These are phyloP conservation scores for Stromatinia cepivora DNA, from an alignment of 2,329 filamentous ascomycete species.

Conservation along the genomic window DNA sequence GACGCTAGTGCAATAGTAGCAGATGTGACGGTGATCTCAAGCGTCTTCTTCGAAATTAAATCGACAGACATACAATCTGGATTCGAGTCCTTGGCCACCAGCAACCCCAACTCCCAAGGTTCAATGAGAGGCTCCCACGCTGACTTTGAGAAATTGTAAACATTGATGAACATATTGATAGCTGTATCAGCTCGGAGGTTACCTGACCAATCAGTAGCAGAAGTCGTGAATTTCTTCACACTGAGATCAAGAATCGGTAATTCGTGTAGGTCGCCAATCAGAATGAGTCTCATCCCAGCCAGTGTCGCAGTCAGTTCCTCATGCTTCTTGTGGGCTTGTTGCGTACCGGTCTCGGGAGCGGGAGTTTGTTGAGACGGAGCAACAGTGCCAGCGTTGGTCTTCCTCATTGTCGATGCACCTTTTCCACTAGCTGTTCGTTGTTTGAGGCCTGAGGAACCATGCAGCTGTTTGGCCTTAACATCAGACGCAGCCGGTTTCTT, in stretches of 20 bases:
- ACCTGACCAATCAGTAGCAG: slow-evolving; percentile 88
- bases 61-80: slow-evolving; percentile 81
- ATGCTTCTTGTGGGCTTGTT: slow-evolving; percentile 48
- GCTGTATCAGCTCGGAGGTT: slow-evolving; percentile 82
- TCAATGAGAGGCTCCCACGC: slow-evolving; percentile 96
- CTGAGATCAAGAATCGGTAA: slow-evolving; percentile 92
- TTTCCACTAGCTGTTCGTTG: slow-evolving; percentile 58
- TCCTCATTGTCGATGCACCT: slow-evolving; percentile 54
- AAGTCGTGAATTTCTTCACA: slow-evolving; percentile 83
- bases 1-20: slow-evolving; percentile 90
- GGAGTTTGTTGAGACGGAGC: slow-evolving; percentile 25
- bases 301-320: slow-evolving; percentile 86
- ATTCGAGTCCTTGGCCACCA: slow-evolving; percentile 74
- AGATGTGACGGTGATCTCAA: slow-evolving; percentile 90
- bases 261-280: slow-evolving; percentile 95
- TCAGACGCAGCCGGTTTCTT: slow-evolving; percentile 46
- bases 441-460: slow-evolving; percentile 46
- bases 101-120: slow-evolving; percentile 93
- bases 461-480: slow-evolving; percentile 56
- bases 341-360: slow-evolving; percentile 7
- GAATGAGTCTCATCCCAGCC: slow-evolving; percentile 84
- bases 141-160: slow-evolving; percentile 99
- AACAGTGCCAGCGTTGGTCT: slow-evolving; percentile 44
- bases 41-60: slow-evolving; percentile 80
- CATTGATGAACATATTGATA: slow-evolving; percentile 92